phyloP scores from a whole-genome alignment of 1,284 basidiomycete genomes.

The Trichosporon faecale region DNA sequence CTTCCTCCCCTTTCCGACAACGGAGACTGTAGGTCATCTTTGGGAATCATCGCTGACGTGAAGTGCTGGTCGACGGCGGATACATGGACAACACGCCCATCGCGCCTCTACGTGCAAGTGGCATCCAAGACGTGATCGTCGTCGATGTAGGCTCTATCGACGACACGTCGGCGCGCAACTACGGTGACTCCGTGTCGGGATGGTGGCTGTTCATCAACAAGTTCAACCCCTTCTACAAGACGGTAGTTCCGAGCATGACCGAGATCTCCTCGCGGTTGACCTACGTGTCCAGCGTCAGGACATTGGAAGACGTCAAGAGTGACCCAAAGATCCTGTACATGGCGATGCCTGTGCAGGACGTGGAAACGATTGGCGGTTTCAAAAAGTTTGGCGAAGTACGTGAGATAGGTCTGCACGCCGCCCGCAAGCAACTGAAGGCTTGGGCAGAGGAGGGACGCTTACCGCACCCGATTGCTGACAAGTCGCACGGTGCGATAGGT shows the following conservation, averaged over 20 bases:
- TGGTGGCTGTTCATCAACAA: conserved; percentile 91
- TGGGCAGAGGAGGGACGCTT: conserved; percentile 79
- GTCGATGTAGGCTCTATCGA: conserved; percentile 93
- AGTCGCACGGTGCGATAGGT: conserved; percentile 35
- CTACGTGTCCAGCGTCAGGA: conserved; percentile 94
- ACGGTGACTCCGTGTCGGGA: conserved; percentile 92
- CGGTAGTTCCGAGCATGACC: conserved; percentile 83
- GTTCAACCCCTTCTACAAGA: conserved; percentile 76
- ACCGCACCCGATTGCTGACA: conserved; percentile 64
- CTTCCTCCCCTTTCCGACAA: conserved; percentile 93
- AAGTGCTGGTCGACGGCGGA: conserved; percentile 85
- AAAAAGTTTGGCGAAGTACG: conserved; percentile 58
- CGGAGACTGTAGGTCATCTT: conserved; percentile 62
- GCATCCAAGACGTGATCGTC: conserved; percentile 89
- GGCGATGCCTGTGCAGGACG: conserved; percentile 84
- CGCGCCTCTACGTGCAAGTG: conserved; percentile 85
- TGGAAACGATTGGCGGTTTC: conserved; percentile 52
- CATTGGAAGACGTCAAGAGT: conserved; percentile 88
- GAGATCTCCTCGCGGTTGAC: conserved; percentile 94
- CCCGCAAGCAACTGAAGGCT: conserved; percentile 68
- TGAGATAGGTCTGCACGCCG: conserved; percentile 74
- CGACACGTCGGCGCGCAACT: conserved; percentile 90
- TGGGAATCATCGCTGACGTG: conserved; percentile 11
- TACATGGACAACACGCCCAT: conserved; percentile 92
- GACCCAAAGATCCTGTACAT: conserved; percentile 86